Evolutionary conservation across 352 stramenopile genomes (phyloP), one percentile per base, ranked within the genome.

Genomic region (Globisporangium rhizosaccharum): DNA sequence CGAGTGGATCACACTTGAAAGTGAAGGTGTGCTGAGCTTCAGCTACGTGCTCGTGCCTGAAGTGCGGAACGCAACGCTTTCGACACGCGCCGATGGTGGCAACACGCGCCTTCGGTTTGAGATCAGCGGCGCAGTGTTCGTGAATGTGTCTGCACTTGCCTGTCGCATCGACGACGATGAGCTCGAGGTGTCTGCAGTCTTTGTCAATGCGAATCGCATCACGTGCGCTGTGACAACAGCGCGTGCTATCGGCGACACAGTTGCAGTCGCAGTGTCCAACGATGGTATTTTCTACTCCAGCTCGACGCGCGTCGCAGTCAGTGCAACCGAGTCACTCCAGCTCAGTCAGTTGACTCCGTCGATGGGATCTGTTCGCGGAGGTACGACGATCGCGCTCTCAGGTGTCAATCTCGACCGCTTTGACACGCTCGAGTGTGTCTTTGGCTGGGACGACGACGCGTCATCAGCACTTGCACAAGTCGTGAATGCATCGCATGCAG

Each of bases 191-290:
- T 26, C 42, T 15, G 60, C 57, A 0, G 51, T 42, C 20, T 33
- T 66, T 9, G n/a, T 57, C 11, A 42, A 61, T 6, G 5, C 10
- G 14, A 59, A 70, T 36, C 62, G 20, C n/a, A 17, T 75, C 46
- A 14, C 28, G 12, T 73, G 67, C 25, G 53, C 30, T 20, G 54
- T 28, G 12, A 47, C 58, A 28, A 50, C 17, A 9, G 17, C 33
- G 20, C 53, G 36, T 46, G 30, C 8, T 23, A 0, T 49, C 18
- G 53, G 44, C 1, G 45, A 67, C 41, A 39, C 61, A 14, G 15
- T 78, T 37, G 52, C 49, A 44, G 53, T 80, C 36, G 62, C 73
- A 14, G 57, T 75, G 26, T 73, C 69, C 2, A 79, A 79, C 55
- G 65, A 80, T 18, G 66, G 68, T 0, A 12, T 65, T 3, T 6